Conservation (phyloP, 495 filamentous ascomycete species). For the Neurospora intermedia region DNA sequence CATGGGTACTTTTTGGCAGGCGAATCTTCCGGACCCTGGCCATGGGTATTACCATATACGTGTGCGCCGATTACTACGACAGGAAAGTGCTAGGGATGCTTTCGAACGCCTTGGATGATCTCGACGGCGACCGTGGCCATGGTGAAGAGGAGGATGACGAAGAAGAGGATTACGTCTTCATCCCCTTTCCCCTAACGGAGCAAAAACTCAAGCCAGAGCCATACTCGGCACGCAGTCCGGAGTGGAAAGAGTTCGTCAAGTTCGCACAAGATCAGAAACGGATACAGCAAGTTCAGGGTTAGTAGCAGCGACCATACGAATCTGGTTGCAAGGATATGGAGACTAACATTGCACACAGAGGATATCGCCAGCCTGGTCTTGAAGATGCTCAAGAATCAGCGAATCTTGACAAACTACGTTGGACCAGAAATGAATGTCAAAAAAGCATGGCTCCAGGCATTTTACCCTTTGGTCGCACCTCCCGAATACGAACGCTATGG, state of each 20-base stretch:
- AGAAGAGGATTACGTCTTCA: conserved; percentile 37
- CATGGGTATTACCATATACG: background rate
- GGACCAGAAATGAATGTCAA: conserved; percentile 17
- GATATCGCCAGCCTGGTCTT: conserved; percentile 18
- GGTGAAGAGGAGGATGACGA: conserved; percentile 20
- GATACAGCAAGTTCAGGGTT: conserved; percentile 42
- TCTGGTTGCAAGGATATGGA: background rate
- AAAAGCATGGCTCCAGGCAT: conserved; percentile 28
- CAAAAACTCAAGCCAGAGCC: conserved; percentile 26
- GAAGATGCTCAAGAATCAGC: conserved; percentile 3
- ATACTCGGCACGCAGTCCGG: conserved; percentile 55
- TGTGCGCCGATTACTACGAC: background rate
- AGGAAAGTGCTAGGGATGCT: conserved; percentile 8
- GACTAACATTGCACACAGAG: conserved; percentile 12
- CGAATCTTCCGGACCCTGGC: background rate
- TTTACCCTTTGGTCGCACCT: conserved; percentile 29
- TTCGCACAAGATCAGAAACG: conserved; percentile 41
- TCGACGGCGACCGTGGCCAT: background rate
- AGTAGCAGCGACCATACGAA: background rate
- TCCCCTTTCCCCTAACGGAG: conserved; percentile 49
- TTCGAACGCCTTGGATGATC: conserved; percentile 28
- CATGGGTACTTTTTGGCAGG: background rate
- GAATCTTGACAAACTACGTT: conserved; percentile 3
- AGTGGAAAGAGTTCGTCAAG: conserved; percentile 57
- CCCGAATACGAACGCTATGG: conserved; percentile 30